Conservation (phyloP, 1,284 basidiomycete genomes). For the Xerocomus alliaceus region DNA sequence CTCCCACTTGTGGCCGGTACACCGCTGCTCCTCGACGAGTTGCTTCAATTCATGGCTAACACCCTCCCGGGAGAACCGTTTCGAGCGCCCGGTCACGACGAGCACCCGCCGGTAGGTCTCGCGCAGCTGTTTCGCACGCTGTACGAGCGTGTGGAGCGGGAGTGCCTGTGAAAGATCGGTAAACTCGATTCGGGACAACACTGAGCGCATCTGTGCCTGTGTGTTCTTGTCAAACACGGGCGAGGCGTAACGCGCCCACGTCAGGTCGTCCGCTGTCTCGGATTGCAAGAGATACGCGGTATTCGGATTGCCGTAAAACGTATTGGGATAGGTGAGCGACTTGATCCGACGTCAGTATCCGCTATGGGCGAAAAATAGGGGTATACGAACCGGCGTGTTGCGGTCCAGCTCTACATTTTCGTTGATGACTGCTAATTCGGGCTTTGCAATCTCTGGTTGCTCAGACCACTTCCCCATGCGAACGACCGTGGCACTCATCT, state of each 20-base stretch:
- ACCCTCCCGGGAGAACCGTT: constrained; percentile 67
- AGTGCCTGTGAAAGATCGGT: constrained; percentile 49
- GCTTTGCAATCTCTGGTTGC: constrained; percentile 24
- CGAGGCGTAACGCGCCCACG: constrained; percentile 64
- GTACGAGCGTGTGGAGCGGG: constrained; percentile 64
- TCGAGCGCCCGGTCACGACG: constrained; percentile 77
- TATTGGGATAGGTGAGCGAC: constrained; percentile 64
- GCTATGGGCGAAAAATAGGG: constrained; percentile 46
- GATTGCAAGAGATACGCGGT: constrained; percentile 72
- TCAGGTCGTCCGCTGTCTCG: constrained; percentile 74
- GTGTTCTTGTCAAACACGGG: constrained; percentile 26
- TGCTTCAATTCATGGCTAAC: constrained; percentile 63
- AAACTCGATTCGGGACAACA: constrained; percentile 66
- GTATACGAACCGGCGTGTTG: constrained; percentile 27
- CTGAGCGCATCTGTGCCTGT: constrained; percentile 43
- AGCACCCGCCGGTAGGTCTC: constrained; percentile 48
- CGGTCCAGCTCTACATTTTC: constrained; percentile 29
- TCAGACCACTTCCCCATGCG: constrained; percentile 48
- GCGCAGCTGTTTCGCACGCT: constrained; percentile 46
- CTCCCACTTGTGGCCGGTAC: constrained; percentile 45
- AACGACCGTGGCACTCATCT: constrained; percentile 73
- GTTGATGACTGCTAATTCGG: constrained; percentile 32
- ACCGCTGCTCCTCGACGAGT: constrained; percentile 56
- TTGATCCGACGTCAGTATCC: constrained; percentile 54
- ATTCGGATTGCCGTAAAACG: constrained; percentile 66